phyloP scores from a whole-genome alignment of 148 eudicot species.

The Cornus controversa region DNA sequence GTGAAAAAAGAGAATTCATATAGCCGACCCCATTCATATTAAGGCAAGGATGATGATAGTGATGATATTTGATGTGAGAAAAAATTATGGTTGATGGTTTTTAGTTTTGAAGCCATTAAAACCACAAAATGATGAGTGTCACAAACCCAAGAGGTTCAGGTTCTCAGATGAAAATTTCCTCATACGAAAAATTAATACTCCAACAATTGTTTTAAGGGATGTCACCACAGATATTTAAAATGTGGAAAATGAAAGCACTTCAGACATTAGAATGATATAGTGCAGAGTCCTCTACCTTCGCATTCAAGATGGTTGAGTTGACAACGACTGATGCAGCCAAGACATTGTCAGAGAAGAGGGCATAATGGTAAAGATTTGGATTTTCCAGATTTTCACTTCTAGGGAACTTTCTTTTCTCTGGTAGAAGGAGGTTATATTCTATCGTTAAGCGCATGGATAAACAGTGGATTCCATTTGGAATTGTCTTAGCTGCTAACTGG shows the following conservation, averaged over 20 bases:
- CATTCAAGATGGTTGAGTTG: conserved; percentile 80
- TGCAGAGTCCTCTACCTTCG: conserved; percentile 50
- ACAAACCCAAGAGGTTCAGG: no score
- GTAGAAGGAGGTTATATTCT: conserved; percentile 73
- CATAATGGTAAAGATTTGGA: conserved; percentile 77
- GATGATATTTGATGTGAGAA: no score
- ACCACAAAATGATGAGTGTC: no score
- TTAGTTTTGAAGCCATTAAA: no score
- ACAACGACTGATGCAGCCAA: conserved; percentile 98
- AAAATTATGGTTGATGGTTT: no score
- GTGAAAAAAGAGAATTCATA: no score
- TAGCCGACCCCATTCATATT: no score
- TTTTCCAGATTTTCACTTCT: conserved; percentile 74
- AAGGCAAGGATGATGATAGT: no score
- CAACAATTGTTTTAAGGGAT: no score
- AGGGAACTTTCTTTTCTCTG: conserved; percentile 75
- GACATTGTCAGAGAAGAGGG: conserved; percentile 92
- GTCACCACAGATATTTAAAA: no score
- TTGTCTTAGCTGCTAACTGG: conserved; percentile 88
- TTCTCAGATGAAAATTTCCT: no score
- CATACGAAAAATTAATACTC: no score
- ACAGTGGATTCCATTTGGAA: conserved; percentile 93
- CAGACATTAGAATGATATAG: background rate
- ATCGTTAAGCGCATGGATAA: conserved; percentile 87
- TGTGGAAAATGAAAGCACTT: background rate